Base-by-base conservation (phyloP, 331 rosid species). In the Dryas integrifolia region DNA sequence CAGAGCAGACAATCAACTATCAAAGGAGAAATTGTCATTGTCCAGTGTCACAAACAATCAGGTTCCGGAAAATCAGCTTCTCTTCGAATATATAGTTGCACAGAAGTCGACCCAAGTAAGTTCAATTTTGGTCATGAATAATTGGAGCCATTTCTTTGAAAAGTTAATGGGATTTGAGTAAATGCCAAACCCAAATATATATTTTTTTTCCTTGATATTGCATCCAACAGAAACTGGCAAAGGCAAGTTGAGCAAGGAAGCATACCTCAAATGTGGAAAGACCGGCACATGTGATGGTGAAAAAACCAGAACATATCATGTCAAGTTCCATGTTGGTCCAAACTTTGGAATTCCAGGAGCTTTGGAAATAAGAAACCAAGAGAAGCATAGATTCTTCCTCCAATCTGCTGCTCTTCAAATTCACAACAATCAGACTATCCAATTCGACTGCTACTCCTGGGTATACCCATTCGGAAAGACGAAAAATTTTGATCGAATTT, bases 341-440 rank as follows among this genome's bases (percentile, higher is more conserved):
- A 24, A 83, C 16, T 88, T 88, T 72, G 97, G 92, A 76, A 87
- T 62, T 68, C 97, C 97, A 65, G 82, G 83, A 64, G 97, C 97
- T 65, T 61, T 91, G 50, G 40, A 77, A 30, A 67, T 91, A 52
- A 76, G 21, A 76, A 91, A 84, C 70, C 51, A 69, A 69, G 50
- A 82, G 49, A 84, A 81, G 8, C 82, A 82, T 26, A 79, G 69
- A 69, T 84, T 91, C 61, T 87, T 82, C 78, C 88, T 88, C 79
- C 82, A 48, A 12, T 72, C 64, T 70, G 91, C 84, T 46, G 73
- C 82, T 48, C 67, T 88, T 57, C 81, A 81, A 76, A 58, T 58
- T 51, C 74, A 79, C 9, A 76, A 67, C 53, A 44, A 75, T 67
- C 81, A 82, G 43, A 65, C 69, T 47, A 77, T 89, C 65, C 86